Conservation (phyloP, 768 basidiomycete genomes). For the Postia placenta region DNA sequence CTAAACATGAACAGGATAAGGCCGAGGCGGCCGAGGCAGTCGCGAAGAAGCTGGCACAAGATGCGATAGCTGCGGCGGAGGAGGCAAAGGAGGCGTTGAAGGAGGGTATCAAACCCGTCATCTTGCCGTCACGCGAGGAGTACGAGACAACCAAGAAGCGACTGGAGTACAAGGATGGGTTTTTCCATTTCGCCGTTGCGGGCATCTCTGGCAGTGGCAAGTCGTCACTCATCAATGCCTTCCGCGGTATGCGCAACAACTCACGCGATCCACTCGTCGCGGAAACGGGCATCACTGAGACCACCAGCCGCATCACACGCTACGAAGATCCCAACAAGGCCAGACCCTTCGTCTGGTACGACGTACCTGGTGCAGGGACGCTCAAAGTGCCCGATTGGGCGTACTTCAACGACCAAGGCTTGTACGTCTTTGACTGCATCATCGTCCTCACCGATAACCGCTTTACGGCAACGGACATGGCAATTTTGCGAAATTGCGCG, state of each 20-base stretch:
- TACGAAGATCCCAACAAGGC: neutral
- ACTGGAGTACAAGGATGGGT: neutral
- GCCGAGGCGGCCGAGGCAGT: neutral
- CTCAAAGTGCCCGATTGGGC: too few species aligned
- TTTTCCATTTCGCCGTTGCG: neutral
- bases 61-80: neutral
- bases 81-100: neutral
- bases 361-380: too few species aligned
- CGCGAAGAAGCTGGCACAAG: neutral
- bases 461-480: neutral
- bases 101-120: neutral
- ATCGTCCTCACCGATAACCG: too few species aligned
- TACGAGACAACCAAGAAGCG: neutral
- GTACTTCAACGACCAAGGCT: too few species aligned
- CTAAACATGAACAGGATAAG: neutral
- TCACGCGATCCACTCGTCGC: neutral
- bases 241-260: neutral
- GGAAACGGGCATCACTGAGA: neutral
- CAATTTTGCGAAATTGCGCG: slow-evolving; percentile 1
- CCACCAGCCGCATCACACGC: neutral
- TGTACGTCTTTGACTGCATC: neutral
- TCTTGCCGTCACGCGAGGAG: too few species aligned
- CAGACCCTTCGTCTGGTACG: neutral
- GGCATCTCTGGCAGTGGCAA: neutral
- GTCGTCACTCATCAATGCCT: too few species aligned